Evolutionary conservation across 345 rosid species (phyloP).

Genomic region (Stellera chamaejasme): DNA sequence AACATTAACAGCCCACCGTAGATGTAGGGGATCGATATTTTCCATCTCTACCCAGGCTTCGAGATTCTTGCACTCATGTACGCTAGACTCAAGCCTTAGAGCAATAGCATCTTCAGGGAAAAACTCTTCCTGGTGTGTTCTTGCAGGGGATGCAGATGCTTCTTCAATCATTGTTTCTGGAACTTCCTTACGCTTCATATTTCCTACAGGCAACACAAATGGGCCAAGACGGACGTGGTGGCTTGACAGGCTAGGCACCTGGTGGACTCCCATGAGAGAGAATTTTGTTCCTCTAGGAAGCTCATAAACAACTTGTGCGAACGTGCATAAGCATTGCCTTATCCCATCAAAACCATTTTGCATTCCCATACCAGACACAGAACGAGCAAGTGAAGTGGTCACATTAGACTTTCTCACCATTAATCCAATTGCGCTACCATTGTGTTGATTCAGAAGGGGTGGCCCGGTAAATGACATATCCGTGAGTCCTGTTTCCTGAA

Average conservation of each 20-base stretch:
- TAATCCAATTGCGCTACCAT: slow-evolving; percentile 50
- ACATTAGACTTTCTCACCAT: slow-evolving; percentile 45
- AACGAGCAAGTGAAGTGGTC: slow-evolving; percentile 47
- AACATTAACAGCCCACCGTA: slow-evolving; percentile 47
- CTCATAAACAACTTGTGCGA: slow-evolving; percentile 56
- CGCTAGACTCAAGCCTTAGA: slow-evolving; percentile 45
- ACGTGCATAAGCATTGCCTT: slow-evolving; percentile 39
- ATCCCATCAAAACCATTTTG: slow-evolving; percentile 17
- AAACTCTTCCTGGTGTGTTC: slow-evolving; percentile 9
- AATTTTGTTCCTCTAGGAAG: slow-evolving; percentile 40
- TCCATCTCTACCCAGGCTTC: slow-evolving; percentile 70
- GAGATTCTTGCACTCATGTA: slow-evolving; percentile 43
- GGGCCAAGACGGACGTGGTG: slow-evolving; percentile 29
- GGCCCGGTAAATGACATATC: slow-evolving; percentile 49
- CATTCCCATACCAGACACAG: slow-evolving; percentile 34
- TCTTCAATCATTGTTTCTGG: slow-evolving; percentile 16
- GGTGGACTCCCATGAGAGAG: slow-evolving; percentile 50
- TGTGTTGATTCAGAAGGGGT: slow-evolving; percentile 45
- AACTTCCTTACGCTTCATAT: slow-evolving; percentile 19
- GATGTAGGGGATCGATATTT: slow-evolving; percentile 24
- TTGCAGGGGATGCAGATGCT: slow-evolving; percentile 12
- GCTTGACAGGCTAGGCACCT: slow-evolving; percentile 22
- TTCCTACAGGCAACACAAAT: slow-evolving; percentile 39
- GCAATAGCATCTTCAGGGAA: slow-evolving; percentile 33
- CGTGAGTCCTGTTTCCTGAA: slow-evolving; percentile 53